phyloP scores from a whole-genome alignment of 257 asterid genomes.

The Fraxinus pennsylvanica region DNA sequence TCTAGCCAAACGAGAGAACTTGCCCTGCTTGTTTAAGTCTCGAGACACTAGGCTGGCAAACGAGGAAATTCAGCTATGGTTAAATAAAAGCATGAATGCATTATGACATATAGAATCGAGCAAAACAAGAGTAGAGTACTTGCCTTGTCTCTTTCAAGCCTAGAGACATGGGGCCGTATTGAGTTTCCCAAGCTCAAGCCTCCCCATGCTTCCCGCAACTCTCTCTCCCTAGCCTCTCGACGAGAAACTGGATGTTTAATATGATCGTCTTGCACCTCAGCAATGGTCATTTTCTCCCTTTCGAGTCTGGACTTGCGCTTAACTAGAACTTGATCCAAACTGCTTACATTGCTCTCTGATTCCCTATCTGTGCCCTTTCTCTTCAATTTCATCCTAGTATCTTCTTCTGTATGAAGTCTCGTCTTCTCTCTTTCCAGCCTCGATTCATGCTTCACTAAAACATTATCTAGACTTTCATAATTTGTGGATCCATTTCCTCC shows the following conservation, averaged over 20 bases:
- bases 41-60: constrained; percentile 73
- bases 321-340: constrained; percentile 77
- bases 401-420: constrained; percentile 44
- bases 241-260: constrained; percentile 50
- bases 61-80: no score
- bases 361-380: constrained; percentile 31
- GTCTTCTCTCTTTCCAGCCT: constrained; percentile 72
- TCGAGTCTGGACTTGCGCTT: constrained; percentile 62
- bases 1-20: neutral
- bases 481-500: constrained; percentile 27
- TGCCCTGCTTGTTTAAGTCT: constrained; percentile 83
- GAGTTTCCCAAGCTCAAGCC: constrained; percentile 90
- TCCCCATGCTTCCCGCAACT: constrained; percentile 85
- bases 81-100: no score
- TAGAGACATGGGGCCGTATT: constrained; percentile 74
- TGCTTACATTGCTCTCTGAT: constrained; percentile 32
- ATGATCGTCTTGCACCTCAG: constrained; percentile 30
- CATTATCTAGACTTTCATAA: constrained; percentile 63
- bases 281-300: constrained; percentile 54
- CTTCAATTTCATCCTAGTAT: constrained; percentile 35
- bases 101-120: neutral
- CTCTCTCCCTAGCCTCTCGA: constrained; percentile 70
- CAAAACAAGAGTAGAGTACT: constrained; percentile 1
- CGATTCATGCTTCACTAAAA: constrained; percentile 78
- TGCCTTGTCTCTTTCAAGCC: constrained; percentile 84